Evolutionary conservation across 306 rosid genomes (phyloP).

Genomic region (Quercus rubra): DNA sequence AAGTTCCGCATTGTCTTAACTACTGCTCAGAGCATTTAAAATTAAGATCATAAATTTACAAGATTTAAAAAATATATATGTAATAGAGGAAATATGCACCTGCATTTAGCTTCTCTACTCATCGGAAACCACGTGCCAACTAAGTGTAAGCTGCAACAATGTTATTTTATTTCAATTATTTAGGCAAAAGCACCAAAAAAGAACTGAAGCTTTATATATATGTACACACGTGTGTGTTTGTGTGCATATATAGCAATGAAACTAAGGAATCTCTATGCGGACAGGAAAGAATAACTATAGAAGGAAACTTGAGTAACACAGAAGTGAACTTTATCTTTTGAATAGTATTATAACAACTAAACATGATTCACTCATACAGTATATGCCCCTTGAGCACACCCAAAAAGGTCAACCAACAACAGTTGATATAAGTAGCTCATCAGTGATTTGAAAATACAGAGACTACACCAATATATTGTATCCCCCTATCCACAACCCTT

Average conservation of each 20-base stretch:
- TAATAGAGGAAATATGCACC: slow-evolving; percentile 18
- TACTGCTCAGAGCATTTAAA: slow-evolving; percentile 17
- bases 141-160: slow-evolving; percentile 14
- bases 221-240: neutral
- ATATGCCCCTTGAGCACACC: neutral
- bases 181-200: no score
- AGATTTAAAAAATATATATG: slow-evolving; percentile 17
- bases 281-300: neutral
- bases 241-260: neutral
- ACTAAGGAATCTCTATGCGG: neutral
- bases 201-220: no score
- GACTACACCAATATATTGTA: neutral
- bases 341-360: neutral
- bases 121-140: slow-evolving; percentile 16
- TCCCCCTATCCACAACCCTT: no score
- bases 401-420: slow-evolving; percentile 6
- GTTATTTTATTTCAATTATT: neutral
- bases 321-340: neutral
- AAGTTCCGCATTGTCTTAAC: slow-evolving; percentile 30
- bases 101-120: slow-evolving; percentile 14
- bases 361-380: neutral
- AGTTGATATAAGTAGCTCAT: neutral
- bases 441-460: neutral
- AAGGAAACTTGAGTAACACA: neutral
- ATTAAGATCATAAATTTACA: slow-evolving; percentile 17